Base-by-base conservation (phyloP, 805 yeast genomes). In the Tetrapisispora iriomotensis region DNA sequence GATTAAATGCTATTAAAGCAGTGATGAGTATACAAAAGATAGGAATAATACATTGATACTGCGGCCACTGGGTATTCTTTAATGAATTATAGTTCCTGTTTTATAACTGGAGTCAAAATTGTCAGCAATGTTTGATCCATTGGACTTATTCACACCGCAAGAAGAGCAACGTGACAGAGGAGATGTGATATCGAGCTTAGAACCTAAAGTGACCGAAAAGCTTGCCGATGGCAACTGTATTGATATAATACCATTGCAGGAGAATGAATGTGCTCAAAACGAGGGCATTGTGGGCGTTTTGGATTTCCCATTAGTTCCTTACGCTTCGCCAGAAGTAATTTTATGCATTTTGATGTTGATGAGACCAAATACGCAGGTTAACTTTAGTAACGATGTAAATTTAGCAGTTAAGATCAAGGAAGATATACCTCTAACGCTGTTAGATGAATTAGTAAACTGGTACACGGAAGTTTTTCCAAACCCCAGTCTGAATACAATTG, bases 291-390 rank as follows among this genome's bases (percentile, higher is more conserved):
- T 79, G 1, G 79, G 77, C 41, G 50, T 71, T 0, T 61, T 79
- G 5, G 90, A 82, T 50, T 58, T 82, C 2, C 90, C 92, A 0
- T 49, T 57, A 3, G 58, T 61, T 6, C 49, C 47, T 9, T 52
- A 58, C 15, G 79, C 84, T 0, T 74, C 83, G 1, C 54, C 54
- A 6, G 51, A 44, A 1, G 75, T 72, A 0, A 48, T 81, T 1
- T 14, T 61, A 2, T 56, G 70, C 2, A 49, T 79, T 1, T 55
- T 82, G 3, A 56, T 62, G 32, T 59, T 80, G 2, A 55, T 82
- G 28, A 55, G 70, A 4, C 76, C 75, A 0, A 67, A 66, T 17
- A 66, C 64, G 18, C 69, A 71, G 20, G 66, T 68, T 42, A 77
- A 82, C 54, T 79, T 82, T 54, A 15, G 6, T 43, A 45, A 13